A percentile compares a stretch with the other conserved stretches of the same genome.
Conservation (phyloP, 768 basidiomycete species). For the Collybiopsis luxurians region DNA sequence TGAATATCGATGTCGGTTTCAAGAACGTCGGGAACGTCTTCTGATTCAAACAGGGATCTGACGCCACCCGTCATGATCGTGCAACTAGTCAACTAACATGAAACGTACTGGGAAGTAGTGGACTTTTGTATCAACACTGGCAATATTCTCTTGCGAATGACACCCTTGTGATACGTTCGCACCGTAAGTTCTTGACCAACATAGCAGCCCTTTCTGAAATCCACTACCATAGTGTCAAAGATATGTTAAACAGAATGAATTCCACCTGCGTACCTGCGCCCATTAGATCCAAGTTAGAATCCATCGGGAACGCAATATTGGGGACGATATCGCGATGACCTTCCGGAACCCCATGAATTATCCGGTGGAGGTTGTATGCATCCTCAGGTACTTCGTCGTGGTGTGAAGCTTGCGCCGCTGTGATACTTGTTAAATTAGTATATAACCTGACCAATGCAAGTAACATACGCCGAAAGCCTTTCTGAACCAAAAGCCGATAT, state of each 20-base stretch:
- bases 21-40: constrained; percentile 14
- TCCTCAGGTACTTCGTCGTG: constrained; percentile 51
- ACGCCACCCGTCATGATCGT: neutral
- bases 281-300: constrained; percentile 93
- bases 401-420: constrained; percentile 53
- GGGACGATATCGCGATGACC: constrained; percentile 74
- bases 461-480: constrained; percentile 72
- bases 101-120: no score
- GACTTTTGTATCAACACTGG: constrained; percentile 70
- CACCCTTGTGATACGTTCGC: constrained; percentile 92
- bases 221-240: constrained; percentile 47
- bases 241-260: constrained; percentile 10
- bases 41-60: neutral
- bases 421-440: neutral
- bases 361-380: constrained; percentile 76
- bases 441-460: constrained; percentile 10
- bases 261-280: constrained; percentile 68
- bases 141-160: constrained; percentile 84
- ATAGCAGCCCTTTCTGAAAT: constrained; percentile 97
- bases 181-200: constrained; percentile 97
- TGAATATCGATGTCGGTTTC: constrained; percentile 37
- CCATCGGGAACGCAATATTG: constrained; percentile 84
- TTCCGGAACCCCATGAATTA: constrained; percentile 85
- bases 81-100: no score
- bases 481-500: constrained; percentile 61